Evolutionary conservation across 441 rosid genomes (phyloP).

Genomic region (Biscutella laevigata): DNA sequence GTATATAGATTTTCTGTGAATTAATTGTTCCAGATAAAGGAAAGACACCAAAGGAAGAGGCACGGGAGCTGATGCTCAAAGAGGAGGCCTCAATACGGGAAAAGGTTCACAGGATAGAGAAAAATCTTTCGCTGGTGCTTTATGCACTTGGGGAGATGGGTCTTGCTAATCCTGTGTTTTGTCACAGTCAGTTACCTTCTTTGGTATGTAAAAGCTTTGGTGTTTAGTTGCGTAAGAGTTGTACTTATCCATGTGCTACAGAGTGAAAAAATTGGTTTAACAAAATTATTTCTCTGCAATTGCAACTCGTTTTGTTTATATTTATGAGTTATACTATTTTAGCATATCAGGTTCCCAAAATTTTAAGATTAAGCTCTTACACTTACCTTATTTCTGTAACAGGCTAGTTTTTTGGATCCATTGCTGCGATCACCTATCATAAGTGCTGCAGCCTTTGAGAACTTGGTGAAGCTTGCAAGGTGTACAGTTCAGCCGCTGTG

Average conservation of each 20-base stretch:
- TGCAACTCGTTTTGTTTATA: neutral
- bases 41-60: slow-evolving; percentile 95
- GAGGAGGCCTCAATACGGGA: slow-evolving; percentile 82
- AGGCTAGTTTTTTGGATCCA: slow-evolving; percentile 87
- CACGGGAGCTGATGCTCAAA: slow-evolving; percentile 80
- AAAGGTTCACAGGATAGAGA: slow-evolving; percentile 58
- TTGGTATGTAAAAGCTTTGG: slow-evolving; percentile 52
- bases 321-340: neutral
- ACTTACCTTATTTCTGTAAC: slow-evolving; percentile 22
- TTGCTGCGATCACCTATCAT: slow-evolving; percentile 78
- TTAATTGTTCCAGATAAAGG: slow-evolving; percentile 57
- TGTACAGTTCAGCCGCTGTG: slow-evolving; percentile 83
- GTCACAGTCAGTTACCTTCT: slow-evolving; percentile 89
- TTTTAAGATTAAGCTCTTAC: slow-evolving; percentile 7
- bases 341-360: neutral
- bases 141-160: slow-evolving; percentile 87
- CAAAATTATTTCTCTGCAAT: neutral
- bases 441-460: slow-evolving; percentile 69
- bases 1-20: slow-evolving; percentile 1
- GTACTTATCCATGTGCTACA: slow-evolving; percentile 2
- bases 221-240: neutral
- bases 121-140: slow-evolving; percentile 65
- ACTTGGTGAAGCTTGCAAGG: slow-evolving; percentile 77
- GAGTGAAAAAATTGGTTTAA: neutral
- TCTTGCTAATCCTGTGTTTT: slow-evolving; percentile 80